A percentile compares a stretch with the other conserved stretches of the same genome.
Conservation (phyloP, 225 moss, liverwort and hornwort species). For the Asterella californica region DNA sequence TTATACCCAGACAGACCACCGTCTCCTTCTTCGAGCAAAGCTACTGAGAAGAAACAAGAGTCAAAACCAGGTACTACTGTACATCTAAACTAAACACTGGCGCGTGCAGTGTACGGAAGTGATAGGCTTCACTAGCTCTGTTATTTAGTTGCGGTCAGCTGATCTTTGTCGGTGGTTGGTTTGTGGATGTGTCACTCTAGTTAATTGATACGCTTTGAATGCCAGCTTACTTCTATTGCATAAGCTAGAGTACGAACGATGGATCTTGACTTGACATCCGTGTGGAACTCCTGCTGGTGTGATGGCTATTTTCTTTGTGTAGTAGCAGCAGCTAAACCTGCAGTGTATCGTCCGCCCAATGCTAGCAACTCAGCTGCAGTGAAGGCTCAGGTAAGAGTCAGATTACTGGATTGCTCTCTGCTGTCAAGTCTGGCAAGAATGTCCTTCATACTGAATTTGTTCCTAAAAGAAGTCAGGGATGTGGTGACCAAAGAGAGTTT, state of each 20-base stretch:
- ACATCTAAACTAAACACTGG: background rate
- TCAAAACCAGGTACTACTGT: slow-evolving; percentile 32
- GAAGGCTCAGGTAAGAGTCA: slow-evolving; percentile 69
- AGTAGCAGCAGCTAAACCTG: slow-evolving; percentile 47
- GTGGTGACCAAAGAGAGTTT: background rate
- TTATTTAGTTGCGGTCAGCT: background rate
- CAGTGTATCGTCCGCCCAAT: slow-evolving; percentile 92
- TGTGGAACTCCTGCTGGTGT: background rate
- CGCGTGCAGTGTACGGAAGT: background rate
- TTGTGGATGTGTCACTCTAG: background rate
- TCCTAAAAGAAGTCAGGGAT: background rate
- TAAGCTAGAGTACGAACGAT: background rate
- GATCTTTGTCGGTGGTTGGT: background rate
- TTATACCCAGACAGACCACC: slow-evolving; percentile 68
- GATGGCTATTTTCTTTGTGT: background rate
- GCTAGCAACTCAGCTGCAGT: slow-evolving; percentile 80
- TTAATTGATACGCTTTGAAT: background rate
- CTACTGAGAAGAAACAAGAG: slow-evolving; percentile 58
- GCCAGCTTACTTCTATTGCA: background rate
- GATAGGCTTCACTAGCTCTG: background rate
- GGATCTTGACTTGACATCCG: background rate
- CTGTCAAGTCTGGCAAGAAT: background rate
- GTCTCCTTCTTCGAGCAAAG: slow-evolving; percentile 54
- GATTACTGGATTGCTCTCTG: background rate
- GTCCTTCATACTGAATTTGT: background rate